These are phyloP conservation scores for Tagetes erecta DNA, from an alignment of 129 eudicot genomes.

Conservation along the genomic window DNA sequence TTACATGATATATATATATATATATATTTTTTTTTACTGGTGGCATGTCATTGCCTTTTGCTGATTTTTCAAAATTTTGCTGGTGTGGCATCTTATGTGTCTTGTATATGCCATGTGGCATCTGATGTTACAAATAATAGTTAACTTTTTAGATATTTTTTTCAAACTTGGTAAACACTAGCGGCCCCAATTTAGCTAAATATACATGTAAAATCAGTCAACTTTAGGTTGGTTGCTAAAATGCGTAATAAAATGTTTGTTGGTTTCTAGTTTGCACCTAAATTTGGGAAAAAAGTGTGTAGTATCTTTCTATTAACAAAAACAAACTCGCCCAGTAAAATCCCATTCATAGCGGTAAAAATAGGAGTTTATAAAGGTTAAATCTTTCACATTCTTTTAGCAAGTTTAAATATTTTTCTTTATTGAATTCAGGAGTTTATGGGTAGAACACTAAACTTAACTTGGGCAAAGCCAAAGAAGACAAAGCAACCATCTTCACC, in stretches of 20 bases:
- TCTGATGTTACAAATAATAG: not conserved
- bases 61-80: not conserved
- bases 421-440: slow-evolving; percentile 56
- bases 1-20: not conserved
- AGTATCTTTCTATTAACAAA: not conserved
- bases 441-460: slow-evolving; percentile 73
- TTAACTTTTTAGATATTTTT: not conserved
- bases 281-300: not conserved
- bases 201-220: not conserved
- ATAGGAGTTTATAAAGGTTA: too few species aligned
- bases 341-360: too few species aligned
- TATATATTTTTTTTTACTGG: not conserved
- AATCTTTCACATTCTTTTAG: slow-evolving; percentile 1
- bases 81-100: not conserved
- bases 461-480: slow-evolving; percentile 76
- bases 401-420: slow-evolving; percentile 5
- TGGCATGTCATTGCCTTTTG: not conserved
- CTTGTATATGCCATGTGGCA: not conserved
- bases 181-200: not conserved
- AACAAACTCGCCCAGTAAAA: not conserved
- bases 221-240: not conserved
- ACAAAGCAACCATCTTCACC: slow-evolving; percentile 41
- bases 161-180: not conserved
- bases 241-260: not conserved
- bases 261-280: slow-evolving; percentile 3